Conservation (phyloP, 176 grass and related monocot genomes). For the Carex littledalei region DNA sequence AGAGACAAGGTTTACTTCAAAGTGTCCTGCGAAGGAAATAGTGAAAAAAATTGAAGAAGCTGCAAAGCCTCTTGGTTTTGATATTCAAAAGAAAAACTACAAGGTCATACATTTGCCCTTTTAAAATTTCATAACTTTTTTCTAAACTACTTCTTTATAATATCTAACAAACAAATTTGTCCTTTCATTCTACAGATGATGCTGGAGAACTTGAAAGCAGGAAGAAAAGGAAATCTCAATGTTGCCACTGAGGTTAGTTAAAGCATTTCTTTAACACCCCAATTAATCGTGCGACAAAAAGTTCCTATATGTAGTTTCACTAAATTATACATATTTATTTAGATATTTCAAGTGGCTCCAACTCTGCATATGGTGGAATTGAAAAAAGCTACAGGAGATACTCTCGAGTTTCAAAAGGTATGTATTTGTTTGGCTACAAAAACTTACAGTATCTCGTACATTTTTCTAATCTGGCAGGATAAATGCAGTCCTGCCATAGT, state of each 20-base stretch:
- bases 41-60: conserved; percentile 92
- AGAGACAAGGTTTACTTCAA: conserved; percentile 96
- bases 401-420: conserved; percentile 97
- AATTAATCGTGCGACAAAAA: background rate
- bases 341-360: conserved; percentile 98
- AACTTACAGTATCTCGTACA: background rate
- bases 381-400: conserved; percentile 90
- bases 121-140: background rate
- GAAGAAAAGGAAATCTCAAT: conserved; percentile 98
- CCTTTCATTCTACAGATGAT: conserved; percentile 57
- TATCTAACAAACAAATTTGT: background rate
- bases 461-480: background rate
- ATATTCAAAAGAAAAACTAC: conserved; percentile 97
- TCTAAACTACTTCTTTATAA: background rate
- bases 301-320: background rate
- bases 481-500: background rate
- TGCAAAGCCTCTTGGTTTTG: conserved; percentile 94
- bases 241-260: conserved; percentile 75
- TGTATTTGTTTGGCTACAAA: background rate
- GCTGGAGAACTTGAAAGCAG: conserved; percentile 87
- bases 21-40: conserved; percentile 80
- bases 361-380: conserved; percentile 88
- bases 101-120: conserved; percentile 47
- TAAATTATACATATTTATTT: conserved; percentile 18
- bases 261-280: conserved; percentile 22